A percentile compares a stretch with the other conserved stretches of the same genome.
phyloP scores from a whole-genome alignment of 2,329 filamentous ascomycete species.

The Alternaria dauci region DNA sequence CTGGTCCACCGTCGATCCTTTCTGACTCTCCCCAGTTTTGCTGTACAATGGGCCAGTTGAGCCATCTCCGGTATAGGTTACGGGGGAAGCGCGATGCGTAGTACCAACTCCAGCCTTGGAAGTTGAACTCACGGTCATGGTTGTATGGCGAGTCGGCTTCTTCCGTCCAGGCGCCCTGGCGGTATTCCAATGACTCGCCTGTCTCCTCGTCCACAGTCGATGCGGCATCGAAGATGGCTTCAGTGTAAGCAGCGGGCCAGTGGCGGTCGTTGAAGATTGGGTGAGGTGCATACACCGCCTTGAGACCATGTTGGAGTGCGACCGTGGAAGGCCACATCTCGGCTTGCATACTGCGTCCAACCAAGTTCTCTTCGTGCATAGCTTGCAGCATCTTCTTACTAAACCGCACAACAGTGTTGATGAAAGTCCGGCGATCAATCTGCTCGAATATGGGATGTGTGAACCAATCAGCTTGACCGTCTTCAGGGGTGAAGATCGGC shows the following conservation, averaged over 20 bases:
- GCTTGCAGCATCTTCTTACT: conserved; percentile 78
- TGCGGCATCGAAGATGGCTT: conserved; percentile 76
- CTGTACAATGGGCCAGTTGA: conserved; percentile 81
- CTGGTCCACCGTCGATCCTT: conserved; percentile 55
- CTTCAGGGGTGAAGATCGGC: conserved; percentile 86
- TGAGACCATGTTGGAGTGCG: conserved; percentile 89
- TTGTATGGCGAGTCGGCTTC: conserved; percentile 55
- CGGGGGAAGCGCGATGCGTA: conserved; percentile 85
- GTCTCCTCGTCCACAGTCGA: conserved; percentile 29
- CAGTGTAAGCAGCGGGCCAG: conserved; percentile 83
- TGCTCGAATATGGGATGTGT: conserved; percentile 58
- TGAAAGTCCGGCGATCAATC: conserved; percentile 78
- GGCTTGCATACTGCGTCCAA: conserved; percentile 89
- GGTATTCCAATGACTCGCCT: conserved; percentile 65
- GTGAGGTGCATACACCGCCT: conserved; percentile 90
- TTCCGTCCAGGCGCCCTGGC: conserved; percentile 60
- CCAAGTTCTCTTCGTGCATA: conserved; percentile 91
- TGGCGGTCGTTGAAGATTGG: conserved; percentile 85
- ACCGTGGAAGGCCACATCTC: conserved; percentile 96
- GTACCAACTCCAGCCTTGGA: conserved; percentile 88
- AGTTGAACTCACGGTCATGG: conserved; percentile 83
- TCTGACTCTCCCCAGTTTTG: conserved; percentile 82
- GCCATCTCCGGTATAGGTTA: conserved; percentile 84
- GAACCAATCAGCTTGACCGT: conserved; percentile 67
- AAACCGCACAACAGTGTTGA: conserved; percentile 88